A percentile compares a stretch with the other conserved stretches of the same genome.
These are phyloP conservation scores for Dendrobium huoshanense DNA, from an alignment of 106 monocot genomes.

Conservation along the genomic window DNA sequence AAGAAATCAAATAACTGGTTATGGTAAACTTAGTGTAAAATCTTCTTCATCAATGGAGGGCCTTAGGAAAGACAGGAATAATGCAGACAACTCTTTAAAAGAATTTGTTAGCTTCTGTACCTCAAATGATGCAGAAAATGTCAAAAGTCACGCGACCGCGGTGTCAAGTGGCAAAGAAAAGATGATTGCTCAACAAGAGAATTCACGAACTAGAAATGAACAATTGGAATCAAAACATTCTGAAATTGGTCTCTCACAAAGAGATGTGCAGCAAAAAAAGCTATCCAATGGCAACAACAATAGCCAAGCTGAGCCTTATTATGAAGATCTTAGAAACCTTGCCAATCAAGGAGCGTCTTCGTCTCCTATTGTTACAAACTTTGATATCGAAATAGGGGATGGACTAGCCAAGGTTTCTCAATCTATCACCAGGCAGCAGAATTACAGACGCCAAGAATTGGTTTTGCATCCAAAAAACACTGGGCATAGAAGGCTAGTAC, in stretches of 20 bases:
- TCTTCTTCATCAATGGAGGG: background rate
- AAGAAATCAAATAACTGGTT: background rate
- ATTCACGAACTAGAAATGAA: slow-evolving; percentile 11
- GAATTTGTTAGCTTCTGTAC: background rate
- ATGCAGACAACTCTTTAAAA: background rate
- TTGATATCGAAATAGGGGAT: slow-evolving; percentile 8
- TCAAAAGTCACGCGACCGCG: background rate
- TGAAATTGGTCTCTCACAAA: background rate
- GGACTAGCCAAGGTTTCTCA: slow-evolving; percentile 1
- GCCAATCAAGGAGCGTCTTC: background rate
- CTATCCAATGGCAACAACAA: slow-evolving; percentile 8
- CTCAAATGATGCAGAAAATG: background rate
- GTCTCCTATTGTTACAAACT: background rate
- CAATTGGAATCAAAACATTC: background rate
- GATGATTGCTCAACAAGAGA: slow-evolving; percentile 9
- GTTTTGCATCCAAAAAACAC: slow-evolving; percentile 11
- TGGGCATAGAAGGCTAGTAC: slow-evolving; percentile 43
- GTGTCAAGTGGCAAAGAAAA: slow-evolving; percentile 24
- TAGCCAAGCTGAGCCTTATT: background rate
- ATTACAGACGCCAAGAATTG: background rate
- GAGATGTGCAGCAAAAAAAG: background rate
- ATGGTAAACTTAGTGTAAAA: background rate
- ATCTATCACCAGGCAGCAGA: background rate
- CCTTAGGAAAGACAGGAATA: background rate
- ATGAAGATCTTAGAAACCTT: background rate